phyloP scores from a whole-genome alignment of 164 flowering plant species.

The Nymphaea thermarum region DNA sequence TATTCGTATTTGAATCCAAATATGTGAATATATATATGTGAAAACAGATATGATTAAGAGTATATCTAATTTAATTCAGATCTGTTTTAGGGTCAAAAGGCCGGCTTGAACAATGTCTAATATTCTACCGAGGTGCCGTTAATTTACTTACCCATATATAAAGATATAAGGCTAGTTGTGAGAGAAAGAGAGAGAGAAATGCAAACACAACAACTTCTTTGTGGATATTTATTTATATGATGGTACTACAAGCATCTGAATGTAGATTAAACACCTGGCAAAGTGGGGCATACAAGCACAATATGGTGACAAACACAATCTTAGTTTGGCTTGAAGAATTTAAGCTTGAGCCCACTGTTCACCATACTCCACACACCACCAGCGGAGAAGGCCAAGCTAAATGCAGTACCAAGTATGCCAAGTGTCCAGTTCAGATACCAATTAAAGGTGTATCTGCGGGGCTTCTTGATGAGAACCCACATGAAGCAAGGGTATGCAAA shows the following conservation, averaged over 20 bases:
- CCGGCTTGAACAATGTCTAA: too few relatives aligned
- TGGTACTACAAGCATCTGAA: background rate
- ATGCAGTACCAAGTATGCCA: conserved; percentile 83
- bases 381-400: conserved; percentile 82
- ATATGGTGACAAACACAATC: background rate
- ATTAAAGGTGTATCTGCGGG: conserved; percentile 62
- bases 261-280: background rate
- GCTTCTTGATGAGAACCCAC: conserved; percentile 93
- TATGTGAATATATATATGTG: too few relatives aligned
- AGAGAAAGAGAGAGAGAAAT: too few relatives aligned
- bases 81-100: too few relatives aligned
- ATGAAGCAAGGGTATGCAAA: conserved; percentile 99
- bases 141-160: too few relatives aligned
- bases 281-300: background rate
- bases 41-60: too few relatives aligned
- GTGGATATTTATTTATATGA: too few relatives aligned
- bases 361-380: conserved; percentile 98
- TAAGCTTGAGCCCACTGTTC: conserved; percentile 67
- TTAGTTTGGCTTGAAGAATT: conserved; percentile 64
- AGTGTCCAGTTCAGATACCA: conserved; percentile 94
- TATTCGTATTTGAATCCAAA: too few relatives aligned
- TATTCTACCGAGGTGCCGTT: too few relatives aligned
- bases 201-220: too few relatives aligned
- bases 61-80: too few relatives aligned
- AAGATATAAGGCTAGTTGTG: too few relatives aligned